Percentiles rank a stretch among this genome's conserved stretches.
Conservation (phyloP, 2,329 filamentous ascomycete genomes). For the Monosporascus sp. region DNA sequence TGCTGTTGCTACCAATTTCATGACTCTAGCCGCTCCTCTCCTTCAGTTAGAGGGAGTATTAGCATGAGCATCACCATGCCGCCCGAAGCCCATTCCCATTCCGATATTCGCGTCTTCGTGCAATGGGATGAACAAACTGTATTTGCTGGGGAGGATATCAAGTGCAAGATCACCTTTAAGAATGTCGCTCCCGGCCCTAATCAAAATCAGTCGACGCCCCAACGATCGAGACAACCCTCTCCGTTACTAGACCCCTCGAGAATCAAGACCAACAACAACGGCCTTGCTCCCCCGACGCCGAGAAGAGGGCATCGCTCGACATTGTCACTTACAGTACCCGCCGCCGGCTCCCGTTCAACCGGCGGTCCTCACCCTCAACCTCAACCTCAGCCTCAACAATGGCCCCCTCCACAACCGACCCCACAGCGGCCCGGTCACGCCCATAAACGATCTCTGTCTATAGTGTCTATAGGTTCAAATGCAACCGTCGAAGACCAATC, state of each 20-base stretch:
- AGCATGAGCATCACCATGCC: slow-evolving; percentile 46
- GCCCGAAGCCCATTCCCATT: slow-evolving; percentile 34
- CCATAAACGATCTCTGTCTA: slow-evolving; percentile 74
- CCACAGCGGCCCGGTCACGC: slow-evolving; percentile 41
- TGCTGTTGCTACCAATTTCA: background rate
- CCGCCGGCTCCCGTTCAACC: slow-evolving; percentile 37
- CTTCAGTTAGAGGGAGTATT: slow-evolving; percentile 28
- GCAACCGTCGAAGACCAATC: slow-evolving; percentile 40
- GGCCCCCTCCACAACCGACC: slow-evolving; percentile 27
- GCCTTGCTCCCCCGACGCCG: slow-evolving; percentile 40
- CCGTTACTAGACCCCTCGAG: slow-evolving; percentile 34
- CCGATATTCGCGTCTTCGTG: slow-evolving; percentile 90
- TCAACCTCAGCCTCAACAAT: slow-evolving; percentile 28
- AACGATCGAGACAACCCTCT: slow-evolving; percentile 34
- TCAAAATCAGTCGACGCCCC: slow-evolving; percentile 24
- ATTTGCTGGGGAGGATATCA: slow-evolving; percentile 92
- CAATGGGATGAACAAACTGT: slow-evolving; percentile 91
- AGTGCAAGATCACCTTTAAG: slow-evolving; percentile 94
- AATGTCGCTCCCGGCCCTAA: slow-evolving; percentile 58
- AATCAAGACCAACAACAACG: slow-evolving; percentile 33
- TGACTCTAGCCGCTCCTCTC: slow-evolving; percentile 12
- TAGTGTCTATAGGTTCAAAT: slow-evolving; percentile 67
- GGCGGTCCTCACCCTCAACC: slow-evolving; percentile 32
- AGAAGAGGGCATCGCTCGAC: slow-evolving; percentile 60
- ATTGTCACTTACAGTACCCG: slow-evolving; percentile 56